Evolutionary conservation across 495 filamentous ascomycete species (phyloP).

Genomic region (Amphirosellinia nigrospora): DNA sequence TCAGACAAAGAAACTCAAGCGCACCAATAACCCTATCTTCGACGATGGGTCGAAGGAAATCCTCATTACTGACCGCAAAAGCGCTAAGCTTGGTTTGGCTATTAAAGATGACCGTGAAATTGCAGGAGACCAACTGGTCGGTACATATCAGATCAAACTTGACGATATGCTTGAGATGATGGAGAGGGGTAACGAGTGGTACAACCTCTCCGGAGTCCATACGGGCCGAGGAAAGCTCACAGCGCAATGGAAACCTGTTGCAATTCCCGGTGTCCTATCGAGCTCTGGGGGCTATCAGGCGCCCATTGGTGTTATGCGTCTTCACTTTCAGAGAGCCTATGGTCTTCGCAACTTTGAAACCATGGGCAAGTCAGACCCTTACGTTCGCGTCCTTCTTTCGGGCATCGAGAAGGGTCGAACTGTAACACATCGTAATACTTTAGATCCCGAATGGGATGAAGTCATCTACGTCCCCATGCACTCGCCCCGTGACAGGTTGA

Average conservation of each 20-base stretch:
- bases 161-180: slow-evolving; percentile 91
- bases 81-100: slow-evolving; percentile 83
- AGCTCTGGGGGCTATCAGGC: slow-evolving; percentile 89
- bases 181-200: slow-evolving; percentile 95
- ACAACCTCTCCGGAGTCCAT: slow-evolving; percentile 81
- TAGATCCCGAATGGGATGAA: slow-evolving; percentile 96
- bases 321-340: slow-evolving; percentile 85
- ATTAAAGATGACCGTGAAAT: slow-evolving; percentile 96
- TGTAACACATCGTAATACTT: slow-evolving; percentile 94
- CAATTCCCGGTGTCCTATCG: slow-evolving; percentile 71
- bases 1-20: slow-evolving; percentile 85
- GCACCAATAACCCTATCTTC: slow-evolving; percentile 95
- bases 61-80: slow-evolving; percentile 90
- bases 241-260: slow-evolving; percentile 93
- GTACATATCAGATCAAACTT: slow-evolving; percentile 91
- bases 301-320: slow-evolving; percentile 90
- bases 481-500: slow-evolving; percentile 79
- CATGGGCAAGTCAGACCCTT: slow-evolving; percentile 96
- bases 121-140: slow-evolving; percentile 79
- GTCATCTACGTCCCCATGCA: slow-evolving; percentile 94
- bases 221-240: slow-evolving; percentile 86
- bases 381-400: slow-evolving; percentile 84
- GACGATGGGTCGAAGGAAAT: slow-evolving; percentile 89
- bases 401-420: slow-evolving; percentile 89
- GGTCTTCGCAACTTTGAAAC: slow-evolving; percentile 91